Percentiles rank a stretch among this genome's conserved stretches.
Evolutionary conservation across 2,329 filamentous ascomycete species (phyloP).

Genomic region (Botryotinia calthae): DNA sequence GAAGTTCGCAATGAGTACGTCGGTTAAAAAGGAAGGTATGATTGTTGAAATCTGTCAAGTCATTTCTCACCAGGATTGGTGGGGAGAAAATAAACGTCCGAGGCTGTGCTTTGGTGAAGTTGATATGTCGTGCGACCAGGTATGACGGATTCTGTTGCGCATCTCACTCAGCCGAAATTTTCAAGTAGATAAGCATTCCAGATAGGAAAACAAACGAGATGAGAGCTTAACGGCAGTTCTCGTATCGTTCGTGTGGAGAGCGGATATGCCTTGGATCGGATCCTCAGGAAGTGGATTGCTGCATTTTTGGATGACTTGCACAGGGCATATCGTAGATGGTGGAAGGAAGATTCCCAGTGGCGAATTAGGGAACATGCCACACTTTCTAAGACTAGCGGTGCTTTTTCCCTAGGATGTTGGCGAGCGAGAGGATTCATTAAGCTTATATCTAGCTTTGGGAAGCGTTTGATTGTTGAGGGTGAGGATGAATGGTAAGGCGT

Average conservation of each 20-base stretch:
- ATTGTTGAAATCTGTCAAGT: neutral
- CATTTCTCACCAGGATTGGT: neutral
- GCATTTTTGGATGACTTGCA: too few species aligned
- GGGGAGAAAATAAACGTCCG: neutral
- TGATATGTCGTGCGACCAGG: neutral
- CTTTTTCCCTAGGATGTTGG: neutral
- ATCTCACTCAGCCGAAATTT: conserved; percentile 12
- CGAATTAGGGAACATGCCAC: neutral
- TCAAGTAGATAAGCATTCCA: neutral
- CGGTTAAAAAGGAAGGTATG: neutral
- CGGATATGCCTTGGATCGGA: neutral
- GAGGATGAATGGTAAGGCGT: neutral
- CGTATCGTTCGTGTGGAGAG: conserved; percentile 7
- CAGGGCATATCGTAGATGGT: neutral
- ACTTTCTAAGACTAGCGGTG: neutral
- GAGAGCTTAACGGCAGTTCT: conserved; percentile 5
- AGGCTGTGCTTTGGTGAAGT: neutral
- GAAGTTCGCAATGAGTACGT: neutral
- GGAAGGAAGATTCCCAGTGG: neutral
- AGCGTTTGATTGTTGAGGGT: neutral
- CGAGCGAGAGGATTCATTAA: neutral
- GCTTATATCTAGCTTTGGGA: neutral
- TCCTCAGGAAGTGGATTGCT: neutral
- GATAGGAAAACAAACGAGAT: conserved; percentile 7
- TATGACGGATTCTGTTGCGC: neutral